Percentiles rank a stretch among this genome's conserved stretches.
Conservation (phyloP, 805 yeast species). For the Metschnikowia similis region DNA sequence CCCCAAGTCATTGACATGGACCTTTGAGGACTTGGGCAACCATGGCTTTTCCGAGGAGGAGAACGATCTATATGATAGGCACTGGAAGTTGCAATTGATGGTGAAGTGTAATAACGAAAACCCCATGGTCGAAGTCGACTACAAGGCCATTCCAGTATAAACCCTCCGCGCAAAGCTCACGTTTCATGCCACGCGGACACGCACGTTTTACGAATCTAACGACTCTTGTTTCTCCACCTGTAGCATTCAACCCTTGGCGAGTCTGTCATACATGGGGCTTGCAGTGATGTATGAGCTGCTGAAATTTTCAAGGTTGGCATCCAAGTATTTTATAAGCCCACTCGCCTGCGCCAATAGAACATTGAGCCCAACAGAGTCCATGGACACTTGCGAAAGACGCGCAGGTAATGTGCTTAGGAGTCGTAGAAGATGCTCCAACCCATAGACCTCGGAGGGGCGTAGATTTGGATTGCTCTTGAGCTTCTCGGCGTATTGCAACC, state of each 20-base stretch:
- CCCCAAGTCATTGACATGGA: conserved; percentile 58
- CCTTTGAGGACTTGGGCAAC: conserved; percentile 52
- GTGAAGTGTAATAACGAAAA: conserved; percentile 63
- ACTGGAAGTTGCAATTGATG: conserved; percentile 61
- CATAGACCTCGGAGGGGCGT: conserved; percentile 41
- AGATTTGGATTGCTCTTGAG: neutral
- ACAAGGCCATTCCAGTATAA: conserved; percentile 47
- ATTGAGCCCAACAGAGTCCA: conserved; percentile 71
- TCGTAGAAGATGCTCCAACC: conserved; percentile 78
- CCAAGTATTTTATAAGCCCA: conserved; percentile 50
- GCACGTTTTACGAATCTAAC: neutral
- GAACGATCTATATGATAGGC: conserved; percentile 43
- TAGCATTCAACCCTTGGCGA: conserved; percentile 11
- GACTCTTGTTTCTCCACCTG: neutral
- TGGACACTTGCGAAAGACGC: conserved; percentile 67
- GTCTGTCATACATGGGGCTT: conserved; percentile 37
- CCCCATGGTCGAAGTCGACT: conserved; percentile 65
- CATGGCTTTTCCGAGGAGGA: conserved; percentile 53
- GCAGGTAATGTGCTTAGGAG: conserved; percentile 78
- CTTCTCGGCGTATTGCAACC: conserved; percentile 60
- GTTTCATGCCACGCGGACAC: neutral
- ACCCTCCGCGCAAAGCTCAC: neutral
- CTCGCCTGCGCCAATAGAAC: conserved; percentile 54
- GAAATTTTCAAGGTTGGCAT: conserved; percentile 34
- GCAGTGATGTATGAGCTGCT: conserved; percentile 35